Conservation (phyloP, 352 stramenopile genomes). For the Phytophthora fragariaefolia region DNA sequence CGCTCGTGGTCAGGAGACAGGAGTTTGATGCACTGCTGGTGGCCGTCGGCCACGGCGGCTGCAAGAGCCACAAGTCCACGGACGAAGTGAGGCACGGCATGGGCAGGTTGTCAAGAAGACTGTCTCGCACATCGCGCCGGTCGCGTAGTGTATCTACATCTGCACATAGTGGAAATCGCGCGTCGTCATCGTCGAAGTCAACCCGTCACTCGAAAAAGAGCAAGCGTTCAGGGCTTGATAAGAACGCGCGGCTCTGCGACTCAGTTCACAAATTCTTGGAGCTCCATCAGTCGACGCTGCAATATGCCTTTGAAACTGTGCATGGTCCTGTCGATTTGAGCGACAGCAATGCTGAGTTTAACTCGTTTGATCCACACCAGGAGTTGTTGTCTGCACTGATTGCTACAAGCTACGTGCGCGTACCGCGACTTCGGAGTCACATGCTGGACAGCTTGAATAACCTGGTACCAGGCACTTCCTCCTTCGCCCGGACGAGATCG, state of each 20-base stretch:
- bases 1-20: conserved; percentile 50
- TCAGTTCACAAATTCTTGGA: conserved; percentile 60
- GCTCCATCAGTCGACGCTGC: conserved; percentile 70
- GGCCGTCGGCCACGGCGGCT: conserved; percentile 54
- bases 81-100: conserved; percentile 26
- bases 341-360: conserved; percentile 24
- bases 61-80: conserved; percentile 51
- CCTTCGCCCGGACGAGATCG: conserved; percentile 28
- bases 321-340: conserved; percentile 29
- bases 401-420: conserved; percentile 58
- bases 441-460: conserved; percentile 58
- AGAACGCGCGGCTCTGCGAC: conserved; percentile 49
- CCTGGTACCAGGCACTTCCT: conserved; percentile 23
- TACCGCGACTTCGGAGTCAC: conserved; percentile 56
- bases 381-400: conserved; percentile 54
- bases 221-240: conserved; percentile 23
- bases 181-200: conserved; percentile 9
- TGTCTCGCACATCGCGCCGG: conserved; percentile 26
- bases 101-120: conserved; percentile 24
- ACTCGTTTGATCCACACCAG: conserved; percentile 38
- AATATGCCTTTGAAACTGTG: conserved; percentile 50
- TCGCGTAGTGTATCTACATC: conserved; percentile 36
- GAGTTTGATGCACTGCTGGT: conserved; percentile 71
- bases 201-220: conserved; percentile 15
- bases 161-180: conserved; percentile 9